Evolutionary conservation across 2,329 filamentous ascomycete genomes (phyloP), one percentile per base, ranked within the genome.

Genomic region (Neofusicoccum parvum): DNA sequence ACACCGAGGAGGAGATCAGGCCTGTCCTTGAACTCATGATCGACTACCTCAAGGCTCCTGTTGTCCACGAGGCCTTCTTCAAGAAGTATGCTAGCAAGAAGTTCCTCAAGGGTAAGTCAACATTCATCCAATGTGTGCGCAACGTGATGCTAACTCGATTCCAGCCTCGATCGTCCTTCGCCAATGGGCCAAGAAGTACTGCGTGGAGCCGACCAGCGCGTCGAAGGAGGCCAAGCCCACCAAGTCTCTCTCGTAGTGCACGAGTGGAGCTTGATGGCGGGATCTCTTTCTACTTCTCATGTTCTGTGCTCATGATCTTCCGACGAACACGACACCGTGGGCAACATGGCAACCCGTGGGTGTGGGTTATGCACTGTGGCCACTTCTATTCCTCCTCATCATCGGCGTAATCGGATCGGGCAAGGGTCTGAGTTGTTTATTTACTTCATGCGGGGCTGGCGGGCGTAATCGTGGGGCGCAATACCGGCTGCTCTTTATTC

Each of bases 31-130:
- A 90, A 72, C 86, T 98, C 67, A 97, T 99, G 94, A 88, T 99
- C 68, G 94, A 99, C 79, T 99, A 99, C 77, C 89, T 99, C 45
- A 91, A 91, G 66, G 89, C 92, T 12, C 95, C 94, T 32, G 91
- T 97, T 63, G 87, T 90, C 49, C 95, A 99, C 75, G 94, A 98
- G 78, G 96, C 95, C 43, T 97, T 99, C 85, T 98, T 97, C 86
- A 97, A 96, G 87, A 99, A 99, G 81, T 99, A 99, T 78, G 95
- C 95, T 65, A 96, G 92, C 87, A 99, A 98, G 85, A 97, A 97
- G 82, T 99, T 98, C 82, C 83, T 98, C 73, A 99, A 99, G 84
- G 94, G 94, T 97, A 88, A 81, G 86, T 65, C 32, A 17, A 15
- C 43, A 41, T 37, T 12, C 34, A 23, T 37, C 2, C n/a, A 3